Percentiles rank a stretch among this genome's conserved stretches.
These are phyloP conservation scores for Mortierella sp. DNA, from an alignment of 371 early-diverging fungal genomes.

Conservation along the genomic window DNA sequence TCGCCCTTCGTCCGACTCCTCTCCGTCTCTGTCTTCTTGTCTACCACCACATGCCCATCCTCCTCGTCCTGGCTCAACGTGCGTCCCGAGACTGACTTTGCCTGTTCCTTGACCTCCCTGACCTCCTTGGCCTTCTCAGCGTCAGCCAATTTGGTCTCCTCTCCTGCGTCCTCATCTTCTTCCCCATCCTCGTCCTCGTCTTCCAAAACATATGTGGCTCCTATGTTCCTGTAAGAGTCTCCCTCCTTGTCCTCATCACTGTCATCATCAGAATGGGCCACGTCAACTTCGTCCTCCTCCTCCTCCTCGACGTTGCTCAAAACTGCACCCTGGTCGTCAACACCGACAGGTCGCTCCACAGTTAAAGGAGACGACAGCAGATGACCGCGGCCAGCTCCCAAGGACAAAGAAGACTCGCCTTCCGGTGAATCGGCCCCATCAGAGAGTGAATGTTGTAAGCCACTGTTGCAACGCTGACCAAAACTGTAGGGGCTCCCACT, in stretches of 20 bases:
- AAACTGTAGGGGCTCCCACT: slow-evolving; percentile 24
- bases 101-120: neutral
- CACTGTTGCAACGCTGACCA: slow-evolving; percentile 13
- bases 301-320: slow-evolving; percentile 40
- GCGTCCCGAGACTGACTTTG: neutral
- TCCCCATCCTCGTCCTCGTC: neutral
- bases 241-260: neutral
- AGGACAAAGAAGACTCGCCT: neutral
- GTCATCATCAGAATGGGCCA: neutral
- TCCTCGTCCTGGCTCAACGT: neutral
- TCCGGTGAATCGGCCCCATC: slow-evolving; percentile 19
- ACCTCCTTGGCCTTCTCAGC: neutral
- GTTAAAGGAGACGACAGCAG: neutral
- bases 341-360: neutral
- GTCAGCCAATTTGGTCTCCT: neutral
- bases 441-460: neutral
- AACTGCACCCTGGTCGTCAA: slow-evolving; percentile 8
- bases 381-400: neutral
- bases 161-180: neutral
- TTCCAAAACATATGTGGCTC: neutral
- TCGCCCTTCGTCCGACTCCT: neutral
- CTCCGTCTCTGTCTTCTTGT: neutral
- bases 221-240: neutral
- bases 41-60: neutral
- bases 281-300: slow-evolving; percentile 26